Base-by-base conservation (phyloP, 2,329 filamentous ascomycete genomes). In the Sporothrix globosa region DNA sequence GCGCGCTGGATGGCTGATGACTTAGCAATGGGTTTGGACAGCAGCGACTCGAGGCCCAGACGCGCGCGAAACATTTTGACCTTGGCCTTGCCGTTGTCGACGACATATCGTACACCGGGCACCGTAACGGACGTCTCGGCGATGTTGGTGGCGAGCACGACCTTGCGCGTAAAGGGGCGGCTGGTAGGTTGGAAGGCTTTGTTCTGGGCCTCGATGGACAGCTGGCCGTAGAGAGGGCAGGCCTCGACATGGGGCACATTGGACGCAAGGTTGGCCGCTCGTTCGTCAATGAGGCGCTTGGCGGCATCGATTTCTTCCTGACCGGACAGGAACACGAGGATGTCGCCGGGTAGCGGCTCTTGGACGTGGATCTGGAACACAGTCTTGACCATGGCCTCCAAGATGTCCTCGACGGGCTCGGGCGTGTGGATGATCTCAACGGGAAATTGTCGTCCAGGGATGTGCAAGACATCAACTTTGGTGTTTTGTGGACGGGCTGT, bases 71-170 rank as follows among this genome's bases (percentile, higher is more conserved):
- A 99, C 74, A 97, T 91, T 80, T 97, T 97, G 74, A 96, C 87
- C 78, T 99, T 99, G 10, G 92, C 92, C 76, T 97, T 97, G 60
- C 96, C 96, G 69, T 92, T 92, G 77, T 99, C 96, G 24, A 99
- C 86, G 11, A 99, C 95, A 75, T 91, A 96, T 4, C 92, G 88
- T 7, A 99, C 93, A 2, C 96, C 96, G 0, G 95, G 91, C 0
- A 99, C 94, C 0, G 96, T 99, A 71, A 99, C 92, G 0, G 96
- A 98, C 0, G 96, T 98, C 79, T 99, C 96, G n/a, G 96, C 96
- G 76, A 99, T 98, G 77, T 99, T 99, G 17, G 96, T 99, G 0
- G 94, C 91, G 0, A 99, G 83, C 0, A 99, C 93, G 14, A 98
- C 86, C 77, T 98, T 98, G 56, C 96, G 87, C 0, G 92, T 96